Percentiles rank a stretch among this genome's conserved stretches.
Conservation (phyloP, 305 asterid genomes). For the Fraxinus sp. region DNA sequence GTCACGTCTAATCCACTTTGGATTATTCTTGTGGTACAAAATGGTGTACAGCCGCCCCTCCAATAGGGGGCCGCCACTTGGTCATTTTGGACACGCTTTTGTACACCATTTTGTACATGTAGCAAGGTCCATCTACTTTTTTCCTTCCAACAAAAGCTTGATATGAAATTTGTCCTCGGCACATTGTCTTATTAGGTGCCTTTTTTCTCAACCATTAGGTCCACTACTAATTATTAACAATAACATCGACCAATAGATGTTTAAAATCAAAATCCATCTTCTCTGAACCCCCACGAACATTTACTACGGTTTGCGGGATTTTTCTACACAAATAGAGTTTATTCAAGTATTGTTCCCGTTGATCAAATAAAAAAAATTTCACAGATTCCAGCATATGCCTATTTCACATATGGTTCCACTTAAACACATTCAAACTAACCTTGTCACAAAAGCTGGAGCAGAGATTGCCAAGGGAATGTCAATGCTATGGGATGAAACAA, state of each 20-base stretch:
- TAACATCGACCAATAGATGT: not conserved
- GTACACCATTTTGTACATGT: no score
- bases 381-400: constrained; percentile 22
- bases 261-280: not conserved
- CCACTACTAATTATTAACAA: not conserved
- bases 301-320: not conserved
- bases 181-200: constrained; percentile 5
- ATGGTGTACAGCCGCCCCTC: no score
- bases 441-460: no score
- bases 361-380: constrained; percentile 16
- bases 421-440: no score
- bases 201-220: constrained; percentile 10
- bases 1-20: constrained; percentile 12
- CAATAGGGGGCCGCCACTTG: no score
- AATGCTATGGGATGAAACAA: no score
- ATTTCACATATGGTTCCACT: not conserved
- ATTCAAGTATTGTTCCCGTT: not conserved
- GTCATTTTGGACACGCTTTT: no score
- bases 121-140: constrained; percentile 9
- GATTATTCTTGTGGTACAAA: no score
- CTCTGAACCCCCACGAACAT: not conserved
- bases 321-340: not conserved
- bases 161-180: constrained; percentile 8
- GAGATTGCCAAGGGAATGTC: no score
- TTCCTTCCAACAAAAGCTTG: constrained; percentile 17